These are phyloP conservation scores for Lentinus tigrinus DNA, from an alignment of 768 basidiomycete species.

Conservation along the genomic window DNA sequence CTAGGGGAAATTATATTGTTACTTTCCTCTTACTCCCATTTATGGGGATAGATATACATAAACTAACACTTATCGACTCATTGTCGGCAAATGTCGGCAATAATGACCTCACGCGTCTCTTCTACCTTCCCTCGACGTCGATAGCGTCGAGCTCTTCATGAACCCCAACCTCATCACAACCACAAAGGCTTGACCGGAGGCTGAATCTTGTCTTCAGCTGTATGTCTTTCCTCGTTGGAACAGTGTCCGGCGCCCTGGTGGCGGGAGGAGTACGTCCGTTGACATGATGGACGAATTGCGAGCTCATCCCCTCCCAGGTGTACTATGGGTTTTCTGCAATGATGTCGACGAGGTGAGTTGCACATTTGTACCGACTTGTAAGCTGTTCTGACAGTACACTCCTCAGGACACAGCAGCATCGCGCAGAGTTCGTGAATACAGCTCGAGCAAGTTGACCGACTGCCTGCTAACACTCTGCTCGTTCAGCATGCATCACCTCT, in stretches of 20 bases:
- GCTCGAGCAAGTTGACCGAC: not conserved
- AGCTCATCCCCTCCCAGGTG: slow-evolving; percentile 13
- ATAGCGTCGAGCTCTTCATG: not conserved
- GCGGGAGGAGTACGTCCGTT: slow-evolving; percentile 25
- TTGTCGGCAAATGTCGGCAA: not conserved
- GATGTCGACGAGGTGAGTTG: slow-evolving; percentile 24
- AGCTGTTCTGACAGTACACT: not conserved
- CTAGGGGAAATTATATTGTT: too few species aligned
- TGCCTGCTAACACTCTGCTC: not conserved
- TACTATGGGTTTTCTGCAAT: slow-evolving; percentile 30
- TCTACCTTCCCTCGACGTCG: not conserved
- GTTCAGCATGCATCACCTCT: slow-evolving; percentile 23
- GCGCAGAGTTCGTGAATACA: slow-evolving; percentile 20
- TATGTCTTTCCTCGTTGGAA: slow-evolving; percentile 9
- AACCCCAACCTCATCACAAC: not conserved
- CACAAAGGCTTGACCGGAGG: not conserved
- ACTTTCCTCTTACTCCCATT: too few species aligned
- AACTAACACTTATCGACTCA: not conserved
- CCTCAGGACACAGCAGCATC: slow-evolving; percentile 23
- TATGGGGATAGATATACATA: not conserved
- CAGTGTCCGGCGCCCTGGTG: slow-evolving; percentile 10
- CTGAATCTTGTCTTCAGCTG: not conserved
- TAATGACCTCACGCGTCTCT: not conserved
- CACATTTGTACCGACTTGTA: not conserved
- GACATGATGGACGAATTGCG: not conserved